phyloP scores from a whole-genome alignment of 2,329 filamentous ascomycete genomes.

The Stachybotrys echinatus region DNA sequence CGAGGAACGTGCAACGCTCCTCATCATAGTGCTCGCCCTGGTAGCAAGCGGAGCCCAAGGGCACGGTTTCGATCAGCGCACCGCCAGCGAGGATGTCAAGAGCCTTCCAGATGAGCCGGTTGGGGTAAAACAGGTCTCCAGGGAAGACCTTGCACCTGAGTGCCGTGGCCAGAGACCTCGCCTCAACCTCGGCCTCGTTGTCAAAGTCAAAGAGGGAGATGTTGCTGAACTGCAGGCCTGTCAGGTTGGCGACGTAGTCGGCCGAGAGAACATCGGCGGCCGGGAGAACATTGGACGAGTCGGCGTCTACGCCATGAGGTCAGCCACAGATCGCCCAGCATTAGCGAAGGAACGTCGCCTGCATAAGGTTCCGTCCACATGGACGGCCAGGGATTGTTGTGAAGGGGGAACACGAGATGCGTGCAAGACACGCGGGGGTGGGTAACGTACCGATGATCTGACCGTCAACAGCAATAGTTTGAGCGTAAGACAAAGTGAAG shows the following conservation, averaged over 20 bases:
- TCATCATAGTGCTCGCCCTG: constrained; percentile 17
- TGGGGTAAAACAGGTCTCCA: constrained; percentile 24
- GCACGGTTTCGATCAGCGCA: constrained; percentile 24
- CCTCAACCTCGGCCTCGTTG: background rate
- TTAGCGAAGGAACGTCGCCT: too few relatives aligned
- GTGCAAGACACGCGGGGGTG: too few relatives aligned
- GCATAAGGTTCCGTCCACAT: too few relatives aligned
- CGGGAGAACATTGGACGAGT: background rate
- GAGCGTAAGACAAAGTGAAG: constrained; percentile 6
- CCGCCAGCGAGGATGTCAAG: constrained; percentile 28
- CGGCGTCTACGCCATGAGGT: background rate
- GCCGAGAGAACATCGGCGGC: background rate
- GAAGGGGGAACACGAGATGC: too few relatives aligned
- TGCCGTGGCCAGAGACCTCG: background rate
- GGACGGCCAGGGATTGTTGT: too few relatives aligned
- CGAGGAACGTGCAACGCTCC: constrained; percentile 17
- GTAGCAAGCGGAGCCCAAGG: constrained; percentile 26
- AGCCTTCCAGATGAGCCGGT: constrained; percentile 19
- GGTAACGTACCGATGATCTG: constrained; percentile 9
- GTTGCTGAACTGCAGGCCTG: background rate
- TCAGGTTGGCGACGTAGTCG: background rate
- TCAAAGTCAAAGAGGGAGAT: background rate
- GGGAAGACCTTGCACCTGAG: constrained; percentile 25
- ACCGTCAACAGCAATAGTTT: constrained; percentile 14
- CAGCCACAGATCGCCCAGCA: background rate